These are phyloP conservation scores for Tetrastigma voinierianum DNA, from an alignment of 164 flowering plant genomes.

Conservation along the genomic window DNA sequence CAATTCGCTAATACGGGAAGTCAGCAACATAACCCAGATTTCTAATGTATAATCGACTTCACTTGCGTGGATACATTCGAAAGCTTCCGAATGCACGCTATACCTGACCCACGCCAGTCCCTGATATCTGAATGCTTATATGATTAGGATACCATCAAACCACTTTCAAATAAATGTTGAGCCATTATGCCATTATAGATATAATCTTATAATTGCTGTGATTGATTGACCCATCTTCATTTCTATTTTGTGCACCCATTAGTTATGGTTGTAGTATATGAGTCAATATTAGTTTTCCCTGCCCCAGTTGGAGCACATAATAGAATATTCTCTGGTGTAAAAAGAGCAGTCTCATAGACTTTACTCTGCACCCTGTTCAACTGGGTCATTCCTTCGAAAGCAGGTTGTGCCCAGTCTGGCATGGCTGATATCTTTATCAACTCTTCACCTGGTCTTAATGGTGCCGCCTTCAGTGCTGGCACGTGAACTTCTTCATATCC, in stretches of 20 bases:
- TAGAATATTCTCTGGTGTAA: constrained; percentile 70
- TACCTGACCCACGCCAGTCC: no score
- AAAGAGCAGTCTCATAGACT: constrained; percentile 91
- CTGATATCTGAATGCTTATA: no score
- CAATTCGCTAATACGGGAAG: no score
- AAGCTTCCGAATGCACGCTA: no score
- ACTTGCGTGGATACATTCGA: no score
- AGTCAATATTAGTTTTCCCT: constrained; percentile 97
- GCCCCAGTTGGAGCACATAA: constrained; percentile 99
- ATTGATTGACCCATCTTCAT: constrained; percentile 68
- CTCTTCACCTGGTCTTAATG: constrained; percentile 62
- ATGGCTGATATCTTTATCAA: constrained; percentile 69
- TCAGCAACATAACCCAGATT: no score
- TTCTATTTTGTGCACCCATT: constrained; percentile 69
- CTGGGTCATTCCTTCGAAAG: constrained; percentile 74
- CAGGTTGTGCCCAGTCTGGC: constrained; percentile 97
- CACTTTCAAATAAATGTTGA: no score
- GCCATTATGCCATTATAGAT: constrained; percentile 90
- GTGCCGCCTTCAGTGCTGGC: constrained; percentile 67
- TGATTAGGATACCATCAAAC: no score
- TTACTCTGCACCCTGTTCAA: constrained; percentile 89
- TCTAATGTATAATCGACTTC: no score
- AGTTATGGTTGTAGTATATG: constrained; percentile 85
- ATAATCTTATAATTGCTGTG: constrained; percentile 78
- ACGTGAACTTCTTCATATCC: constrained; percentile 97